Evolutionary conservation across 2,329 filamentous ascomycete species (phyloP).

Genomic region (Sporothrix brasiliensis): DNA sequence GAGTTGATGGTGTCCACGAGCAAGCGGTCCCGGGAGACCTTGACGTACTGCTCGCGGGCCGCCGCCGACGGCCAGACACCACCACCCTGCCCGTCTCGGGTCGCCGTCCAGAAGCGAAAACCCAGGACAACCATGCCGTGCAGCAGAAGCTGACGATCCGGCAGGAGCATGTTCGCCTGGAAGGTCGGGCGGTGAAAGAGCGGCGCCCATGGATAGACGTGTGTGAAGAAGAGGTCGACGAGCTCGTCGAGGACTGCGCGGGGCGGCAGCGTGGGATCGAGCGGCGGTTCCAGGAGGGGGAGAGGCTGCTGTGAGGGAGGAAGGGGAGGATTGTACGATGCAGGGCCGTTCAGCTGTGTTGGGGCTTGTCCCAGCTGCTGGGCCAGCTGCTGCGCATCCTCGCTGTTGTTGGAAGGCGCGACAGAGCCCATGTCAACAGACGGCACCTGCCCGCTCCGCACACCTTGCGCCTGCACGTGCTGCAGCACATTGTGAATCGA

Average conservation of each 20-base stretch:
- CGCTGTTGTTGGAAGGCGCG: not conserved
- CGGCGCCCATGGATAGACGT: slow-evolving; percentile 33
- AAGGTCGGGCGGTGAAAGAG: slow-evolving; percentile 32
- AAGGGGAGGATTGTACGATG: not conserved
- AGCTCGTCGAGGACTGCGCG: slow-evolving; percentile 29
- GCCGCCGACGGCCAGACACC: not conserved
- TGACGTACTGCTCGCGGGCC: slow-evolving; percentile 23
- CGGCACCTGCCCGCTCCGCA: not conserved
- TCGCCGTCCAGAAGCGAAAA: slow-evolving; percentile 30
- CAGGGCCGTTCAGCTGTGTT: not conserved
- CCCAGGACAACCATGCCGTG: slow-evolving; percentile 30
- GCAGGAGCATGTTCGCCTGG: not conserved
- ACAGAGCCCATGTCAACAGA: not conserved
- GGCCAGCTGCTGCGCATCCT: not conserved
- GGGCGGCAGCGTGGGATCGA: slow-evolving; percentile 28
- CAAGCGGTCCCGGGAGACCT: slow-evolving; percentile 26
- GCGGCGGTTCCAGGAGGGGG: not conserved
- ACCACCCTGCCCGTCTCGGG: not conserved
- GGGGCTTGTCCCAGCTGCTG: not conserved
- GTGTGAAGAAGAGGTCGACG: slow-evolving; percentile 30
- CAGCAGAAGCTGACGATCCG: slow-evolving; percentile 30
- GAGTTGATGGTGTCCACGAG: slow-evolving; percentile 31
- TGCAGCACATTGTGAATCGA: slow-evolving; percentile 29
- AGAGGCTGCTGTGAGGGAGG: not conserved
- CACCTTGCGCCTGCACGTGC: slow-evolving; percentile 9